phyloP scores from a whole-genome alignment of 2,329 filamentous ascomycete genomes.

The Didymosphaeria variabile region DNA sequence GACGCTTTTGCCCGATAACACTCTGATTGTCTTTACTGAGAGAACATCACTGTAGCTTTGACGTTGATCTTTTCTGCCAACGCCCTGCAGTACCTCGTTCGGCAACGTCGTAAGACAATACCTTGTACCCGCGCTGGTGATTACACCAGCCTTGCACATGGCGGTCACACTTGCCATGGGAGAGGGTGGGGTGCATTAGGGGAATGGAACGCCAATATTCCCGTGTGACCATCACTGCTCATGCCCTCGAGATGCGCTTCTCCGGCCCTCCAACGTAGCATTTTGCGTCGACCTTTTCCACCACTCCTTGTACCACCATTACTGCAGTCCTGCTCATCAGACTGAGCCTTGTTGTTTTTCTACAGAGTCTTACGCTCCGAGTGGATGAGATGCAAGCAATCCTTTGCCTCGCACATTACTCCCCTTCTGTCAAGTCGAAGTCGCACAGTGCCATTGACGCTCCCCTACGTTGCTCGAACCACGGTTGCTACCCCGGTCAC shows the following conservation, averaged over 20 bases:
- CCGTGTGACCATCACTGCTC: background rate
- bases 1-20: background rate
- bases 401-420: background rate
- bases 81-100: conserved; percentile 5
- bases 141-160: conserved; percentile 10
- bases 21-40: background rate
- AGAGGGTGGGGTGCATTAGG: conserved; percentile 3
- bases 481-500: conserved; percentile 18
- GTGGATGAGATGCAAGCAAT: background rate
- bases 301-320: background rate
- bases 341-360: background rate
- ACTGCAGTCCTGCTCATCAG: background rate
- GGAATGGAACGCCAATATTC: conserved; percentile 6
- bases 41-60: background rate
- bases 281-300: background rate
- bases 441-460: background rate
- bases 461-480: conserved; percentile 22
- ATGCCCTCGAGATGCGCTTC: background rate
- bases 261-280: background rate
- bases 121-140: background rate
- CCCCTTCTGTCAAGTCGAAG: background rate
- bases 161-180: conserved; percentile 4
- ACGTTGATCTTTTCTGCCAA: background rate
- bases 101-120: conserved; percentile 6
- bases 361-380: background rate